Percentiles rank a stretch among this genome's conserved stretches.
phyloP scores from a whole-genome alignment of 352 stramenopile genomes.

The Pythium apleroticum region DNA sequence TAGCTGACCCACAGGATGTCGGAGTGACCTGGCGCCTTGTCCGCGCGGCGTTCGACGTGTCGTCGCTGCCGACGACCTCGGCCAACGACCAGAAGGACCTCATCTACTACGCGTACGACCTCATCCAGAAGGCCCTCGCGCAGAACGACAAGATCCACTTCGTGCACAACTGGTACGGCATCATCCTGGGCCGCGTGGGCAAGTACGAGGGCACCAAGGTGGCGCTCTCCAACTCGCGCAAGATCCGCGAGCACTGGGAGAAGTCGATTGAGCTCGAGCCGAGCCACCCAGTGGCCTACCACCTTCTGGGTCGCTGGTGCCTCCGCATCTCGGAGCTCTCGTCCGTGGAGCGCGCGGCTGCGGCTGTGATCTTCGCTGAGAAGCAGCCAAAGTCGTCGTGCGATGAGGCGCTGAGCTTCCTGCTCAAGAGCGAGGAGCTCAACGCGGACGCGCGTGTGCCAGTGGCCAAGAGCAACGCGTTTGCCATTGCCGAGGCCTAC shows the following conservation, averaged over 20 bases:
- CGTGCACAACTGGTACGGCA: slow-evolving; percentile 86
- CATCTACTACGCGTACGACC: slow-evolving; percentile 46
- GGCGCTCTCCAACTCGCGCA: slow-evolving; percentile 79
- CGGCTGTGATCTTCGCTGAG: slow-evolving; percentile 70
- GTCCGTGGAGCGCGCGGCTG: slow-evolving; percentile 84
- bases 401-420: slow-evolving; percentile 72
- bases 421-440: slow-evolving; percentile 77
- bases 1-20: slow-evolving; percentile 30
- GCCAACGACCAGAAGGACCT: slow-evolving; percentile 38
- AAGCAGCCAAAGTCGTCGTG: slow-evolving; percentile 81
- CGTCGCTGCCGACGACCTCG: slow-evolving; percentile 27
- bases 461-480: slow-evolving; percentile 70
- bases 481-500: slow-evolving; percentile 81
- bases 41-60: slow-evolving; percentile 40
- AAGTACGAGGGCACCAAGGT: slow-evolving; percentile 88
- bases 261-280: slow-evolving; percentile 76
- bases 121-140: slow-evolving; percentile 47
- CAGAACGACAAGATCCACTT: slow-evolving; percentile 48
- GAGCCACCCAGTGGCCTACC: slow-evolving; percentile 66
- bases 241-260: slow-evolving; percentile 82
- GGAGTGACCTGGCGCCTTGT: slow-evolving; percentile 35
- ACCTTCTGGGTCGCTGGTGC: slow-evolving; percentile 81
- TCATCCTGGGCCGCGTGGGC: slow-evolving; percentile 81
- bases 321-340: slow-evolving; percentile 81
- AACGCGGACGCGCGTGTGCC: slow-evolving; percentile 49